These are phyloP conservation scores for Physcomitrium patens DNA, from an alignment of 225 moss, liverwort and hornwort genomes.

Conservation along the genomic window DNA sequence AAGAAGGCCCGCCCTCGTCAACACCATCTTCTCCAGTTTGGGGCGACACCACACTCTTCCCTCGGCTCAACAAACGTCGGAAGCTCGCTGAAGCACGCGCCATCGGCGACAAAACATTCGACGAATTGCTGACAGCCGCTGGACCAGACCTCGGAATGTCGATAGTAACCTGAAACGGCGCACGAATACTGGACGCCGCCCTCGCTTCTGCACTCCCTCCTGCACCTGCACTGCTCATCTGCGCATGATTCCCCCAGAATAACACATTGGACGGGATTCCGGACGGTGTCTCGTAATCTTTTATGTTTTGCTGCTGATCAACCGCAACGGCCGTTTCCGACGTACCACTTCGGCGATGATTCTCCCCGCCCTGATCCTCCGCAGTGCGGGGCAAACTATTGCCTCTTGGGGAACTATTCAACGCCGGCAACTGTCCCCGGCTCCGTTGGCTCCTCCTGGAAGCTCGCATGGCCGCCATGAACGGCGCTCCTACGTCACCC, in stretches of 20 bases:
- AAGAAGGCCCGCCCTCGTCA: constrained; percentile 34
- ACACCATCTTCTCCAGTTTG: constrained; percentile 12
- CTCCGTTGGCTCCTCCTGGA: constrained; percentile 36
- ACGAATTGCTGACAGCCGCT: neutral
- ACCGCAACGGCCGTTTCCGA: neutral
- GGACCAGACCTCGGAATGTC: constrained; percentile 44
- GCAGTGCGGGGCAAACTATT: constrained; percentile 34
- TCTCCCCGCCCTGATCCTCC: constrained; percentile 18
- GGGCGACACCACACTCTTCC: constrained; percentile 48
- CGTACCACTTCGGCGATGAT: neutral
- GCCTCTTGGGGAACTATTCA: constrained; percentile 16
- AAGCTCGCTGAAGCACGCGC: constrained; percentile 63
- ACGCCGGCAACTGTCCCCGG: constrained; percentile 5
- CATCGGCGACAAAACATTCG: constrained; percentile 44
- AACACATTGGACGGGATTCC: constrained; percentile 32
- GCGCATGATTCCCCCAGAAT: constrained; percentile 38
- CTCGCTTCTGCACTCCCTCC: constrained; percentile 19
- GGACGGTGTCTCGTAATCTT: constrained; percentile 32
- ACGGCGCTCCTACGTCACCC: constrained; percentile 42
- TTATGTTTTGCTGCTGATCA: constrained; percentile 25
- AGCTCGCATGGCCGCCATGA: constrained; percentile 55
- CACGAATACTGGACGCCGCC: constrained; percentile 28
- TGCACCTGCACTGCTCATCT: constrained; percentile 6
- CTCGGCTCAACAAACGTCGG: constrained; percentile 53
- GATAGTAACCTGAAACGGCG: constrained; percentile 49